Evolutionary conservation across 768 basidiomycete species (phyloP).

Genomic region (Pleurotus sapidus): DNA sequence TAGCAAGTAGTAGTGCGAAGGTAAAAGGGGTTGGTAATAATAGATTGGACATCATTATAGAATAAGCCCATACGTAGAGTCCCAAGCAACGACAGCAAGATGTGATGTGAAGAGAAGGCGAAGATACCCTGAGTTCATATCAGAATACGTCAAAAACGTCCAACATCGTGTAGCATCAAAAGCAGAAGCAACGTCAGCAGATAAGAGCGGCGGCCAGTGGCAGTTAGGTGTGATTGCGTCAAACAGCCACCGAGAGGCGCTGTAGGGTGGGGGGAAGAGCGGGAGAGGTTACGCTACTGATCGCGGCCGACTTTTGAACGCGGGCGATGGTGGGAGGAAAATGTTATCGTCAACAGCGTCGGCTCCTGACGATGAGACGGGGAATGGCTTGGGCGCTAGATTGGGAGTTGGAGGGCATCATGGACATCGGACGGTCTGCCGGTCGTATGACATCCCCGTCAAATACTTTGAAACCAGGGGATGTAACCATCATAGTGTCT

Average conservation of each 20-base stretch:
- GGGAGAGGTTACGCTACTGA: slow-evolving; percentile 6
- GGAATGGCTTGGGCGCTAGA: not conserved
- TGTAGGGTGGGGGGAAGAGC: not conserved
- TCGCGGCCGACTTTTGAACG: slow-evolving; percentile 1
- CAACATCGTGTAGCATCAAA: not conserved
- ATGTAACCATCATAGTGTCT: slow-evolving; percentile 54
- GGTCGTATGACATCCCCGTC: slow-evolving; percentile 23
- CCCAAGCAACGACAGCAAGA: not conserved
- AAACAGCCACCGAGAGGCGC: not conserved
- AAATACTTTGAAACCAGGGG: slow-evolving; percentile 51
- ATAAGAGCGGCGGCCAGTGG: no score
- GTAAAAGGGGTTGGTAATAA: not conserved
- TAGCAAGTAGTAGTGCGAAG: not conserved
- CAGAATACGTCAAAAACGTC: not conserved
- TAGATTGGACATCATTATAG: not conserved
- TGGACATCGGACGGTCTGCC: slow-evolving; percentile 4
- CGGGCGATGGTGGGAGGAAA: slow-evolving; percentile 1
- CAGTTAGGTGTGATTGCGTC: not conserved
- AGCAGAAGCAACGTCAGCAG: no score
- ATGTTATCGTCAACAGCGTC: not conserved
- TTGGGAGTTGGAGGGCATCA: slow-evolving; percentile 1
- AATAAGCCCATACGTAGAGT: not conserved
- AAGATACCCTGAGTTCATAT: no score
- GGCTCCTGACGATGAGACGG: slow-evolving; percentile 5
- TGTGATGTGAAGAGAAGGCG: not conserved